Evolutionary conservation across 257 asterid genomes (phyloP), one percentile per base, ranked within the genome.

Genomic region (Ehretia macrophylla): DNA sequence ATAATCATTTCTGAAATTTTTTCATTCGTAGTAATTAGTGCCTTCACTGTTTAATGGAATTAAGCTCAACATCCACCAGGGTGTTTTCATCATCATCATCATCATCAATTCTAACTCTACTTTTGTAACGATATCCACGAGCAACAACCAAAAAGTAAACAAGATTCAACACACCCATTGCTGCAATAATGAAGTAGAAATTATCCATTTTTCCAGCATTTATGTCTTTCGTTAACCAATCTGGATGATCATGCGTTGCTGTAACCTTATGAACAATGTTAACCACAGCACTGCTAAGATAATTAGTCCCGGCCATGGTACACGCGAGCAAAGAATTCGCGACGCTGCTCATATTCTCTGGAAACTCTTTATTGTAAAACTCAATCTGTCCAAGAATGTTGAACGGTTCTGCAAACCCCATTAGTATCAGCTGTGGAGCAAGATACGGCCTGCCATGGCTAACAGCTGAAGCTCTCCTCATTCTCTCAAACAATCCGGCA

Each of bases 351-450:
- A 92, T 84, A 40, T 67, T 81, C 38, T 86, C 95, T 0, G 99
- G 99, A 21, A 88, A 88, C 71, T 92, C 99, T 68, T 79, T 88
- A 64, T 88, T 84, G 48, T 79, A 88, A 13, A 92, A 81, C 70
- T 92, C 99, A 4, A 88, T 86, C 44, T 92, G 99, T 0, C 96
- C 99, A 8, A 88, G 71, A 1, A 86, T 79, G 17, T 83, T 86
- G 19, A 88, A 88, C 4, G 97, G 97, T 62, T 92, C 99, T 0
- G 94, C 81, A 8, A 92, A 86, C 5, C 99, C 99, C 97, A 92
- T 88, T 16, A 92, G 73, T 1, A 92, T 77, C 19, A 92, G 62
- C 52, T 92, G 99, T 0, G 99, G 99, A 38, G 96, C 88, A 5
- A 92, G 74, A 95, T 96, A 88, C 55, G 72, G 68, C 0, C 71